Conservation (phyloP, 371 early-diverging fungal species). For the Globomyces sp. region DNA sequence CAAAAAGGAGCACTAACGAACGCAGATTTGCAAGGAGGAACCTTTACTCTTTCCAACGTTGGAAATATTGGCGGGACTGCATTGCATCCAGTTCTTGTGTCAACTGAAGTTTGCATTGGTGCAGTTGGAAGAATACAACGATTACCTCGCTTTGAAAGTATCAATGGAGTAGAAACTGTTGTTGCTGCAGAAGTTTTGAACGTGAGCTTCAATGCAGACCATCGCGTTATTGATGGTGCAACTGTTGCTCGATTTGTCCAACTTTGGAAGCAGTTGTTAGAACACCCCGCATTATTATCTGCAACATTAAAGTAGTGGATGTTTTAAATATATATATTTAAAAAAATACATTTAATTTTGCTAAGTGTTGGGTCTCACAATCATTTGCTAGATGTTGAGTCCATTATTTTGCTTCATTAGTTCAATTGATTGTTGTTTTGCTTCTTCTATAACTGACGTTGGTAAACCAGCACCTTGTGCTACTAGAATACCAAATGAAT, state of each 20-base stretch:
- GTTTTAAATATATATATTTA: too few relatives aligned
- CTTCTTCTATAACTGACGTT: neutral
- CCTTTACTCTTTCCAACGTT: conserved; percentile 92
- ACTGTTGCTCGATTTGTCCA: conserved; percentile 90
- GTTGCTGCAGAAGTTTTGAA: conserved; percentile 70
- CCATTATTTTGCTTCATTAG: too few relatives aligned
- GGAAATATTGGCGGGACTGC: conserved; percentile 93
- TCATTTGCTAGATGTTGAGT: too few relatives aligned
- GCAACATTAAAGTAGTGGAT: conserved; percentile 20
- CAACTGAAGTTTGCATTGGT: conserved; percentile 86
- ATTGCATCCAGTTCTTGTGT: conserved; percentile 88
- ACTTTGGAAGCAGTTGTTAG: conserved; percentile 81
- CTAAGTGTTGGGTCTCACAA: too few relatives aligned
- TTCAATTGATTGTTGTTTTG: neutral
- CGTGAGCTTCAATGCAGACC: conserved; percentile 94
- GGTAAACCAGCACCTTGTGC: conserved; percentile 33
- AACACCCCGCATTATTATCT: conserved; percentile 61
- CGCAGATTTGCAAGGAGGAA: conserved; percentile 79
- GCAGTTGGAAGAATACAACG: conserved; percentile 84
- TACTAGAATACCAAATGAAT: conserved; percentile 29
- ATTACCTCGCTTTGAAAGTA: conserved; percentile 77
- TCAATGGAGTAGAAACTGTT: conserved; percentile 58
- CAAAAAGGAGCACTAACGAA: conserved; percentile 61
- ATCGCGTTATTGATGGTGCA: conserved; percentile 96
- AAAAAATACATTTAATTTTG: too few relatives aligned